Conservation (phyloP, 495 filamentous ascomycete species). For the Daldinia decipiens region DNA sequence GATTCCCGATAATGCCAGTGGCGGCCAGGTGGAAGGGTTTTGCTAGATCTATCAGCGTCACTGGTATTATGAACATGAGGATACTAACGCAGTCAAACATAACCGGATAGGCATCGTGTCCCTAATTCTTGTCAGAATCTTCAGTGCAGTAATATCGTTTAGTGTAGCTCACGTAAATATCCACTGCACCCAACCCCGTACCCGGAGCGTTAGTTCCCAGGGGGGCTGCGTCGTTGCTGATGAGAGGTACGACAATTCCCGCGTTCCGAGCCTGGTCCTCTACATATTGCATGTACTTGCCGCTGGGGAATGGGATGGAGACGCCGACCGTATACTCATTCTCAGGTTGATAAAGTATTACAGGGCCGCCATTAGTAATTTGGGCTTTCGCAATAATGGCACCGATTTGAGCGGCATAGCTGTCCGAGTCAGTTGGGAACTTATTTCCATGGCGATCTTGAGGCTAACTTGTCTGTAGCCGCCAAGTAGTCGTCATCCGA, state of each 20-base stretch:
- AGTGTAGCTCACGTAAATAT: constrained; percentile 67
- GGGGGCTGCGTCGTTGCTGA: constrained; percentile 74
- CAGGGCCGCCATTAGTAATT: constrained; percentile 79
- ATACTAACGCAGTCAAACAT: constrained; percentile 63
- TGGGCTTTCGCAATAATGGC: constrained; percentile 75
- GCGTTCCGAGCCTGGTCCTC: constrained; percentile 74
- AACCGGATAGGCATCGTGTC: constrained; percentile 79
- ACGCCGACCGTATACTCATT: constrained; percentile 71
- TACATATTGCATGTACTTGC: constrained; percentile 73
- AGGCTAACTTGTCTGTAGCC: constrained; percentile 66
- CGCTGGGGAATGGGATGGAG: constrained; percentile 60
- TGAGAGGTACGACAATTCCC: constrained; percentile 77
- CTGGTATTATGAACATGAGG: not conserved
- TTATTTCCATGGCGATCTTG: not conserved
- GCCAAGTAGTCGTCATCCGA: constrained; percentile 67
- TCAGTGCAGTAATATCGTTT: not conserved
- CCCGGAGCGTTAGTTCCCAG: constrained; percentile 71
- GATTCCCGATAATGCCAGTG: constrained; percentile 54
- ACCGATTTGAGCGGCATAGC: constrained; percentile 64
- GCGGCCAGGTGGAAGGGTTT: constrained; percentile 62
- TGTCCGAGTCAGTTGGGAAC: constrained; percentile 13
- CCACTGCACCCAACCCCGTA: constrained; percentile 69
- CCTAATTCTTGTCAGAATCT: constrained; percentile 42
- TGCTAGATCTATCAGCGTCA: constrained; percentile 27
- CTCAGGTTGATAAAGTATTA: constrained; percentile 82